Base-by-base conservation (phyloP, 1,284 basidiomycete genomes). In the Vanrija sp. region DNA sequence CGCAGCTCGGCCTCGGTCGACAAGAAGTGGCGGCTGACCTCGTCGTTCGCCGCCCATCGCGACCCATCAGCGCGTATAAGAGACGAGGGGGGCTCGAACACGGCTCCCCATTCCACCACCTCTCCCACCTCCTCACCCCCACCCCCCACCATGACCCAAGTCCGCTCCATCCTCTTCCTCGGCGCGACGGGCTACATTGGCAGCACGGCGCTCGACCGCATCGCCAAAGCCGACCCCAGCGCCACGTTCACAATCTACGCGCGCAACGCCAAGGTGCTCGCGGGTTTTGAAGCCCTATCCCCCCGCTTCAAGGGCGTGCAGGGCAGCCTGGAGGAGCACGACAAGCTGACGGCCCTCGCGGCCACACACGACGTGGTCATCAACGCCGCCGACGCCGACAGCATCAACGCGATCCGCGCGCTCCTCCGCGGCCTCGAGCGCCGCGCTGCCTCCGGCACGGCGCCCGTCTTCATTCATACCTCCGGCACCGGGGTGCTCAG, bases 391-490 rank as follows among this genome's bases (percentile, higher is more conserved):
- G 64, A 75, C 52, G 70, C 75, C 3, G 76, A 77, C 60, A 58
- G 71, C 43, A 43, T 72, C 22, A 53, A 50, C 4, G 63, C 64
- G 31, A 64, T 66, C 24, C 50, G 67, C 41, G 72, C 76, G 4
- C 61, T 77, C 41, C 51, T 76, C 35, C 59, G 59, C 45, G 76
- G 75, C 6, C 59, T 73, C 45, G 54, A 53, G 52, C 65, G 71
- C 23, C 68, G 68, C 49, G 63, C 65, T 22, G 63, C 64, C 42
- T 67, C 61, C n/a, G 66, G 69, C 20, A 61, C 64, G 37, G 51
- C 61, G 36, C 65, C 68, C 9, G 56, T 76, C 15, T 66, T 74
- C 41, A 72, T 77, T 23, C 75, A 77, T 49, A 77, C 76, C 16
- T 71, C 67, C 48, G 75, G 75, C 12, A 76, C 74, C 9, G 75